These are phyloP conservation scores for Corymbia citriodora DNA, from an alignment of 441 rosid genomes.

Conservation along the genomic window DNA sequence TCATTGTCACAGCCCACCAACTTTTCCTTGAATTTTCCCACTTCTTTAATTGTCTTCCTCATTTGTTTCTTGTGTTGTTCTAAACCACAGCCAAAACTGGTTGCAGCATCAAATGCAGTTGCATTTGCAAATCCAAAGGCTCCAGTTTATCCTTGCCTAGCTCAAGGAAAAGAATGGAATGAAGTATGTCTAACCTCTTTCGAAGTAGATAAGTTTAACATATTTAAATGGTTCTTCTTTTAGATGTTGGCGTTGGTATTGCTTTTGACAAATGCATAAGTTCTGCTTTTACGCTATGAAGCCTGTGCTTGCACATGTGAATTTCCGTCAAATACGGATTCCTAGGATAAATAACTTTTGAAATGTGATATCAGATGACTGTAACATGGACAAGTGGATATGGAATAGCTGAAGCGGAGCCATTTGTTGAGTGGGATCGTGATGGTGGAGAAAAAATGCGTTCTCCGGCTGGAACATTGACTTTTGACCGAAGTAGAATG, in stretches of 20 bases:
- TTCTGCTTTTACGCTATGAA: too few relatives aligned
- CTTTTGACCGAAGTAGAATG: slow-evolving; percentile 52
- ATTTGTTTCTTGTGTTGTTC: not conserved
- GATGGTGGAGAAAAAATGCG: slow-evolving; percentile 33
- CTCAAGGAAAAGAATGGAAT: too few relatives aligned
- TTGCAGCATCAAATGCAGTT: slow-evolving; percentile 54
- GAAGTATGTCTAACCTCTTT: too few relatives aligned
- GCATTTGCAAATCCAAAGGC: slow-evolving; percentile 63
- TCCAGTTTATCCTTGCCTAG: slow-evolving; percentile 23
- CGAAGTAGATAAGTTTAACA: too few relatives aligned
- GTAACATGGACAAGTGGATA: slow-evolving; percentile 91
- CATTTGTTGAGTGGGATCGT: slow-evolving; percentile 72
- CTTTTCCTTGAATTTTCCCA: not conserved
- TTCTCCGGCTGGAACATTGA: slow-evolving; percentile 73
- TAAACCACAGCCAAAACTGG: slow-evolving; percentile 58
- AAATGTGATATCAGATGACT: slow-evolving; percentile 48
- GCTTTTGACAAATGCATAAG: too few relatives aligned
- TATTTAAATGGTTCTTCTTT: too few relatives aligned
- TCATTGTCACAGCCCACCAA: too few relatives aligned
- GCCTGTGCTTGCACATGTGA: too few relatives aligned
- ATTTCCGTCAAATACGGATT: too few relatives aligned
- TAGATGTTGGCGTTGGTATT: too few relatives aligned
- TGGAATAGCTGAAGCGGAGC: slow-evolving; percentile 52
- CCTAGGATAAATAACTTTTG: not conserved
- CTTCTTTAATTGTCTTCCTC: not conserved